Evolutionary conservation across 768 basidiomycete genomes (phyloP), one percentile per base, ranked within the genome.

Genomic region (Neoboletus subvelutipes): DNA sequence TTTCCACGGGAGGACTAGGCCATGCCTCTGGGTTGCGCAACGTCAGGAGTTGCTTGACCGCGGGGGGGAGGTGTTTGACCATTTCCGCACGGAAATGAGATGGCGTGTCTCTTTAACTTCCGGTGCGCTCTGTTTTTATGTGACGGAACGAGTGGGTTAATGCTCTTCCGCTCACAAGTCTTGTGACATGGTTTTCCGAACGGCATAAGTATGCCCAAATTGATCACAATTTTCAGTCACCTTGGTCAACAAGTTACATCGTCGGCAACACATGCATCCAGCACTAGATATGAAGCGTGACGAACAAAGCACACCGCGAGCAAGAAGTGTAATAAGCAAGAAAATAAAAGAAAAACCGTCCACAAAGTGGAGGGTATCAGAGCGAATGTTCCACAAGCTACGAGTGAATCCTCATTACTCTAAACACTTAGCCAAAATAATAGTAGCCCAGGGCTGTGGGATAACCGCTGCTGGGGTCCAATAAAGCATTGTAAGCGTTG

Each of bases 11-110:
- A 36, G 90, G 90, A 54, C 82, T 77, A 15, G 81, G 80, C 55
- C 80, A 77, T 31, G 80, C 75, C 50, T 82, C 75, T 22, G 85
- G 90, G 63, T 81, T 87, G 67, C 84, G 86, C 55, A 87, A 76
- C 39, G 82, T 82, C 71, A 89, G 71, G 51, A 89, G 78, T 20
- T 87, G 86, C 76, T 92, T 95, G 64, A 95, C 73, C 11, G 79
- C 66, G 2, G 84, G 77, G 1, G 90, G 83, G 24, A 94, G 75
- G 39, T 78, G 76, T 55, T 69, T 76, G 61, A 80, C 75, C 65
- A 72, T 73, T 51, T 60, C 53, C 54, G 46, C 36, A 37, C 26
- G 39, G 20, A 39, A 18, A 54, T 51, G 45, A 48, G 37, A 45
- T n/a, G 48, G 52, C 40, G 43, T 39, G 43, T 50, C 41, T 13